These are phyloP conservation scores for Rhodotorula sp. DNA, from an alignment of 1,284 basidiomycete genomes.

Conservation along the genomic window DNA sequence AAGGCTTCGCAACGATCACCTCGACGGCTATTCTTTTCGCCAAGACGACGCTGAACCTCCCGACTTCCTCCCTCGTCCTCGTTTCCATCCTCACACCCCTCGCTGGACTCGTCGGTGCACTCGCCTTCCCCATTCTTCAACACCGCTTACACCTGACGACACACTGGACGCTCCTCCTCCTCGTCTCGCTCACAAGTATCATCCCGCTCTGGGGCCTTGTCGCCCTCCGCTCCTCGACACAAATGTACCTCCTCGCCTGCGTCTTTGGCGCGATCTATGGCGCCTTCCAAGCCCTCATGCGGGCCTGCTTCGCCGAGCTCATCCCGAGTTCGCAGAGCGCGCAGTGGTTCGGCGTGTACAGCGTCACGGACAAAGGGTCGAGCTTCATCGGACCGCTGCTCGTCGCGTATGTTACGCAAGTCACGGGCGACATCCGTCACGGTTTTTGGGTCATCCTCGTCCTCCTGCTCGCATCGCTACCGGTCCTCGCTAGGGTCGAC, in stretches of 20 bases:
- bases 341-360: slow-evolving; percentile 69
- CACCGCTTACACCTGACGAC: slow-evolving; percentile 58
- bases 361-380: slow-evolving; percentile 85
- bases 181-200: slow-evolving; percentile 64
- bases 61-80: slow-evolving; percentile 65
- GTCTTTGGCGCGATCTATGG: slow-evolving; percentile 78
- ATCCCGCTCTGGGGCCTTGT: slow-evolving; percentile 77
- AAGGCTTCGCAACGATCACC: slow-evolving; percentile 77
- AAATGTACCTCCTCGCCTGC: slow-evolving; percentile 78
- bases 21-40: slow-evolving; percentile 78
- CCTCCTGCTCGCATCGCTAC: slow-evolving; percentile 76
- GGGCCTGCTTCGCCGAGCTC: slow-evolving; percentile 73
- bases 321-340: slow-evolving; percentile 75
- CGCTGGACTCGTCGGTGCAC: slow-evolving; percentile 69
- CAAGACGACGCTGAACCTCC: slow-evolving; percentile 74
- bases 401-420: slow-evolving; percentile 79
- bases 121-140: slow-evolving; percentile 68
- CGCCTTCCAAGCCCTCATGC: slow-evolving; percentile 73
- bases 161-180: slow-evolving; percentile 61
- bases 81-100: slow-evolving; percentile 63
- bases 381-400: slow-evolving; percentile 80
- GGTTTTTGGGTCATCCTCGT: slow-evolving; percentile 79
- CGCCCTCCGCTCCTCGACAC: slow-evolving; percentile 69
- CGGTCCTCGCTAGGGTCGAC: slow-evolving; percentile 62
- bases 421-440: slow-evolving; percentile 77